These are phyloP conservation scores for Gomphus bonarii DNA, from an alignment of 1,284 basidiomycete genomes.

Conservation along the genomic window DNA sequence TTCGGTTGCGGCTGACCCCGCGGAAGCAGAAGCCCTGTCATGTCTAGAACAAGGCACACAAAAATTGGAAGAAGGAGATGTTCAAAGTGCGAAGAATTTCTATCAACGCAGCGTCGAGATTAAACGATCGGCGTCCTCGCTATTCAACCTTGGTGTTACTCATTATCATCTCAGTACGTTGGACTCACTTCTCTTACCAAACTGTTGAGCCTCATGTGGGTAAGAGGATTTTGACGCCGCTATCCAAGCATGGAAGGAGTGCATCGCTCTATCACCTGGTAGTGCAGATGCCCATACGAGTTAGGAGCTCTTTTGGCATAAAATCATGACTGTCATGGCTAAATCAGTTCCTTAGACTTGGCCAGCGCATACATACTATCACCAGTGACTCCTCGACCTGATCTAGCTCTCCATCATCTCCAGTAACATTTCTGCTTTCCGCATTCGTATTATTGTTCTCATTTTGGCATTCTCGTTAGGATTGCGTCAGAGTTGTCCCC, in stretches of 20 bases:
- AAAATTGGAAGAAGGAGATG: slow-evolving; percentile 84
- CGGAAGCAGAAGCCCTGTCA: slow-evolving; percentile 70
- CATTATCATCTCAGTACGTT: slow-evolving; percentile 77
- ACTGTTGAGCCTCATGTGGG: slow-evolving; percentile 10
- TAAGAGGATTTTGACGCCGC: slow-evolving; percentile 81
- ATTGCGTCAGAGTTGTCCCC: slow-evolving; percentile 80
- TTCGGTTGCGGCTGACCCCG: slow-evolving; percentile 75
- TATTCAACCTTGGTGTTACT: slow-evolving; percentile 85
- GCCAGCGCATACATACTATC: slow-evolving; percentile 93
- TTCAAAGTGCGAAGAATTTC: slow-evolving; percentile 66
- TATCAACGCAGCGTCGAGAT: slow-evolving; percentile 79
- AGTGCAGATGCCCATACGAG: slow-evolving; percentile 91
- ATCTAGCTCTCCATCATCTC: slow-evolving; percentile 84
- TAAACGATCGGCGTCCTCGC: slow-evolving; percentile 70
- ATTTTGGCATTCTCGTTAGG: slow-evolving; percentile 31
- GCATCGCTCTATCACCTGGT: slow-evolving; percentile 71
- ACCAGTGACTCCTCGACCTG: slow-evolving; percentile 65
- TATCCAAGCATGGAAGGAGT: slow-evolving; percentile 81
- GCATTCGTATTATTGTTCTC: slow-evolving; percentile 21
- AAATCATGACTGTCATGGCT: slow-evolving; percentile 6
- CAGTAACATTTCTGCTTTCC: slow-evolving; percentile 39
- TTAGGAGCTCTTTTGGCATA: slow-evolving; percentile 29
- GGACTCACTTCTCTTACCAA: slow-evolving; percentile 5
- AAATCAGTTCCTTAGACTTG: slow-evolving; percentile 46
- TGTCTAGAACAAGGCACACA: slow-evolving; percentile 82